Evolutionary conservation across 1,139 yeast genomes (phyloP), one percentile per base, ranked within the genome.

Genomic region (Petasospora rhodanensis): DNA sequence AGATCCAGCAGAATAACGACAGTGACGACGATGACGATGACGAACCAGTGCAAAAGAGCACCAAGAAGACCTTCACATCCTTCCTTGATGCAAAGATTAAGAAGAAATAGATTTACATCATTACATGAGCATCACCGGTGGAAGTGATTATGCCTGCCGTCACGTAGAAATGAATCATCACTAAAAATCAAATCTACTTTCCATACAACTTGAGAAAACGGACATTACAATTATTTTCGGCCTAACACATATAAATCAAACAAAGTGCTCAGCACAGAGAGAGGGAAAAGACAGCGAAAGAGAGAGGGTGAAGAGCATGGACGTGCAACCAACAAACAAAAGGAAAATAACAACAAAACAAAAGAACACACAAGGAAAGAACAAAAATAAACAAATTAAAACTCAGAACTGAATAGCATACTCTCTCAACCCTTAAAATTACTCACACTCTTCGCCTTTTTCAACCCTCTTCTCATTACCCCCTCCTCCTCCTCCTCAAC

Each of bases 21-120:
- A 33, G 40, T 32, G 55, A 49, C 11, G 51, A 45, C 5, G 52
- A 41, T 32, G 55, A 49, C 11, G 51, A 45, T 5, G 52, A 41
- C 11, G 35, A 28, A n/a, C 25, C 29, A 5, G 26, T 37, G 3
- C 43, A 38, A 15, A 44, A 37, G 22, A 36, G 47, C n/a, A 39
- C 45, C 16, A 49, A 47, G 40, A 50, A 51, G 28, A 31, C 40
- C 3, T 42, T 41, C 26, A 38, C 38, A 2, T 31, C 47, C 5
- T 34, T 51, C 14, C 32, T 50, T 15, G 54, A 47, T 26, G 37
- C 47, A 3, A 49, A 47, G 22, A 43, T 36, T 5, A 44, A 45
- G 24, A 29, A 32, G 26, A 32, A 29, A 18, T 40, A 32, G 29
- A 23, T n/a, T n/a, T n/a, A n/a, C n/a, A n/a, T n/a, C n/a, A n/a